These are phyloP conservation scores for Pisolithus microcarpus DNA, from an alignment of 768 basidiomycete species.

Conservation along the genomic window DNA sequence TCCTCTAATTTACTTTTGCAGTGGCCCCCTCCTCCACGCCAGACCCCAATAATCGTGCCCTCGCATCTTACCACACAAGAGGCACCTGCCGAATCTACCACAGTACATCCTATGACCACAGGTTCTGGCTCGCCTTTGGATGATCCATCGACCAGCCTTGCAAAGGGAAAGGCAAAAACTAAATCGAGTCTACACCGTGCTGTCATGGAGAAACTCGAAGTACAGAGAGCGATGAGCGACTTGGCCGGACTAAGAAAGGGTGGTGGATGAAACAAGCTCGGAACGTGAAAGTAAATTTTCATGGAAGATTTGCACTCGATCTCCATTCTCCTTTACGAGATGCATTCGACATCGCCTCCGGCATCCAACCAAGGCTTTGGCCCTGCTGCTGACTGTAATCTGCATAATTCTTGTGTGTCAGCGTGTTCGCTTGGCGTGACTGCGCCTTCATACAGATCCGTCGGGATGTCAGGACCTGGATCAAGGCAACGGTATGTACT, in stretches of 20 bases:
- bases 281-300: no score
- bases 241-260: slow-evolving; percentile 20
- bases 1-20: slow-evolving; percentile 19
- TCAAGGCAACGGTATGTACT: no score
- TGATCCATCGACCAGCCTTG: slow-evolving; percentile 2
- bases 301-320: no score
- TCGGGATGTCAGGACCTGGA: no score
- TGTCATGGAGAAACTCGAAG: slow-evolving; percentile 68
- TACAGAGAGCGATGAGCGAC: slow-evolving; percentile 63
- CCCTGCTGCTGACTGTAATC: no score
- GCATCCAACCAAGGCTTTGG: no score
- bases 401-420: no score
- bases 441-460: no score
- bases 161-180: slow-evolving; percentile 33
- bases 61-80: slow-evolving; percentile 45
- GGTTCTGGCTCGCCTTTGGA: slow-evolving; percentile 9
- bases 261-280: slow-evolving; percentile 10
- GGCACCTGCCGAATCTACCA: slow-evolving; percentile 10
- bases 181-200: slow-evolving; percentile 65
- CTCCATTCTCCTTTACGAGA: no score
- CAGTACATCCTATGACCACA: slow-evolving; percentile 3
- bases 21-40: slow-evolving; percentile 82
- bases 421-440: no score
- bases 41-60: slow-evolving; percentile 73
- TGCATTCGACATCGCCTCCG: no score